Conservation (phyloP, 108 stramenopile genomes). For the Phaeodactylum tricornutum region DNA sequence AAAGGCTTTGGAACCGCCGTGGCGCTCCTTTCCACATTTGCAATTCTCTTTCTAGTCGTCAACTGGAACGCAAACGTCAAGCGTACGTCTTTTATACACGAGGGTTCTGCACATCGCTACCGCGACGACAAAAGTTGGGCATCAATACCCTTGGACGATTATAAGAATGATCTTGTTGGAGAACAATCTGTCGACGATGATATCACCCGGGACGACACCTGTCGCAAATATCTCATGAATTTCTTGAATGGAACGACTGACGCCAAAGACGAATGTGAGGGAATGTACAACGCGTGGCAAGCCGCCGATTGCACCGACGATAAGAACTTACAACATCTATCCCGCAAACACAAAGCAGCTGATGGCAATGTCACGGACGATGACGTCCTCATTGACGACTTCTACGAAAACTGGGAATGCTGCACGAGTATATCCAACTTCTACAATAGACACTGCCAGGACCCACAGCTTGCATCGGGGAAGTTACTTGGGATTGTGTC, state of each 20-base stretch:
- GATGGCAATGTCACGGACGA: slow-evolving; percentile 14
- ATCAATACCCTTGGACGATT: too few species aligned
- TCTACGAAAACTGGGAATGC: slow-evolving; percentile 59
- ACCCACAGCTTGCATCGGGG: slow-evolving; percentile 26
- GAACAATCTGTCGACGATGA: slow-evolving; percentile 34
- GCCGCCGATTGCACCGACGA: slow-evolving; percentile 51
- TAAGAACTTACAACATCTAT: neutral
- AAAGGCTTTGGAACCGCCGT: too few species aligned
- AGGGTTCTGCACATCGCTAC: neutral
- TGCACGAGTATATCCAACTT: slow-evolving; percentile 44
- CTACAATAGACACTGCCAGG: slow-evolving; percentile 39
- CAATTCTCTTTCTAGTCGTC: too few species aligned
- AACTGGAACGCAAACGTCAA: neutral
- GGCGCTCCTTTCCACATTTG: too few species aligned
- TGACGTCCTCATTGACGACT: slow-evolving; percentile 50
- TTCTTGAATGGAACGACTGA: slow-evolving; percentile 82
- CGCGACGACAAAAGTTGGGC: neutral
- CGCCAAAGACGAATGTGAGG: slow-evolving; percentile 70
- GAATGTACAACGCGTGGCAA: slow-evolving; percentile 63
- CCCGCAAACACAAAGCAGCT: neutral
- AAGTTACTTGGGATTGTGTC: slow-evolving; percentile 58
- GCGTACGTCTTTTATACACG: neutral
- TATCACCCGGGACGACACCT: slow-evolving; percentile 30
- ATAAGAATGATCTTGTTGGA: too few species aligned
- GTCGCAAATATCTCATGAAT: slow-evolving; percentile 49